These are phyloP conservation scores for Penicillium paxilli DNA, from an alignment of 495 filamentous ascomycete species.

Conservation along the genomic window DNA sequence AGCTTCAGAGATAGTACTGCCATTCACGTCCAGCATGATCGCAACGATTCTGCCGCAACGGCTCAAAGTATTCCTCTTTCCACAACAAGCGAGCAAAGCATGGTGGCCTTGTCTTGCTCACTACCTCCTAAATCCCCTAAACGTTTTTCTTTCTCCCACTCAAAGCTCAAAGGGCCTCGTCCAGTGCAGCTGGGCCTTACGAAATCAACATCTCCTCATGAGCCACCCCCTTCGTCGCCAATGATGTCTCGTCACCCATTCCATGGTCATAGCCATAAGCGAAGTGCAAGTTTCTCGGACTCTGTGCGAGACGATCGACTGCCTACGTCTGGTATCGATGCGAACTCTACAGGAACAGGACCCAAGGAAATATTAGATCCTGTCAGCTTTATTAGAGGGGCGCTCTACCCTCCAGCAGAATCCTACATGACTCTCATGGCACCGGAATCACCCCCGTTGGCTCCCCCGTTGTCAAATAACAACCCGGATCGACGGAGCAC, in stretches of 20 bases:
- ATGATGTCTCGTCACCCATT: slow-evolving; percentile 35
- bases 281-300: slow-evolving; percentile 81
- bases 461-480: slow-evolving; percentile 21
- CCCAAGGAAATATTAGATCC: slow-evolving; percentile 65
- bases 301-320: slow-evolving; percentile 74
- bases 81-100: slow-evolving; percentile 55
- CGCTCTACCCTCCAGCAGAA: slow-evolving; percentile 71
- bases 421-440: slow-evolving; percentile 73
- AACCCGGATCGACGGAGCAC: slow-evolving; percentile 34
- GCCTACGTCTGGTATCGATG: slow-evolving; percentile 46
- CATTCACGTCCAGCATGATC: slow-evolving; percentile 34
- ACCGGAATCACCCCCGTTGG: slow-evolving; percentile 56
- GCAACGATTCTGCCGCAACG: slow-evolving; percentile 46
- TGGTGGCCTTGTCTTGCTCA: slow-evolving; percentile 78
- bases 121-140: slow-evolving; percentile 66
- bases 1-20: slow-evolving; percentile 30
- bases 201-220: slow-evolving; percentile 23
- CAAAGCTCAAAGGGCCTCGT: slow-evolving; percentile 57
- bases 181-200: slow-evolving; percentile 51
- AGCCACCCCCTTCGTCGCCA: slow-evolving; percentile 31
- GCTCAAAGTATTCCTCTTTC: slow-evolving; percentile 46
- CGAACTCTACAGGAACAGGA: not conserved
- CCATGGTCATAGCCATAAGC: slow-evolving; percentile 59
- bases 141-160: slow-evolving; percentile 38
- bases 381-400: slow-evolving; percentile 83